Percentiles rank a stretch among this genome's conserved stretches.
Conservation (phyloP, 805 yeast genomes). For the Cyberlindnera petersonii region DNA sequence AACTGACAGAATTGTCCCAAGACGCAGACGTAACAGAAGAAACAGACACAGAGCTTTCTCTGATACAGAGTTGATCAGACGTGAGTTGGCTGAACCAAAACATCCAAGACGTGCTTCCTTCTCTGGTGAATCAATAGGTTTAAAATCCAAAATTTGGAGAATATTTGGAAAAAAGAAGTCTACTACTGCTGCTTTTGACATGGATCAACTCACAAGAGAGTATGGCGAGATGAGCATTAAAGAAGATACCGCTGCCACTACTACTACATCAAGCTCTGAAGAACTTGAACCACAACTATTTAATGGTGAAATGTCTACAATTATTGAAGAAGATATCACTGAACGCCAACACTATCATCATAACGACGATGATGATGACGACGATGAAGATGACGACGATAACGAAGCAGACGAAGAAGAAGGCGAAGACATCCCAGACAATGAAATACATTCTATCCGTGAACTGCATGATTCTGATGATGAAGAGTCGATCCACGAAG, state of each 20-base stretch:
- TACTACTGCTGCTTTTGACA: conserved; percentile 1
- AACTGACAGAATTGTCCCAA: conserved; percentile 73
- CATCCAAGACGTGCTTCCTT: conserved; percentile 21
- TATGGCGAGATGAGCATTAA: conserved; percentile 1
- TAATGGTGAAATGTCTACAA: background rate
- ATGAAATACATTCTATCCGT: conserved; percentile 19
- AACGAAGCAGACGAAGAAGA: conserved; percentile 14
- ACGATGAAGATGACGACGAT: conserved; percentile 23
- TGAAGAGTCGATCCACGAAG: conserved; percentile 13
- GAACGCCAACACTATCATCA: too few species aligned
- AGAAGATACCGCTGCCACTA: background rate
- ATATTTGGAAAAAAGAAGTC: conserved; percentile 17
- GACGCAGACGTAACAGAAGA: conserved; percentile 53
- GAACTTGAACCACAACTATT: background rate
- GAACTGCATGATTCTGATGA: conserved; percentile 24
- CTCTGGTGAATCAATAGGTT: conserved; percentile 11
- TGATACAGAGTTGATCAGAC: conserved; percentile 26
- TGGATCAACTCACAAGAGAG: conserved; percentile 10
- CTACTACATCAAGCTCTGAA: background rate
- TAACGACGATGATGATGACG: conserved; percentile 22
- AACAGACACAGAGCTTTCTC: conserved; percentile 27
- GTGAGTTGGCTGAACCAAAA: conserved; percentile 25
- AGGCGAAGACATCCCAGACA: conserved; percentile 16
- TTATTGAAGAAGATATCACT: too few species aligned
- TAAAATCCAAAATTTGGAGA: conserved; percentile 13